Evolutionary conservation across 2,329 filamentous ascomycete genomes (phyloP), one percentile per base, ranked within the genome.

Genomic region (Claviceps arundinis): DNA sequence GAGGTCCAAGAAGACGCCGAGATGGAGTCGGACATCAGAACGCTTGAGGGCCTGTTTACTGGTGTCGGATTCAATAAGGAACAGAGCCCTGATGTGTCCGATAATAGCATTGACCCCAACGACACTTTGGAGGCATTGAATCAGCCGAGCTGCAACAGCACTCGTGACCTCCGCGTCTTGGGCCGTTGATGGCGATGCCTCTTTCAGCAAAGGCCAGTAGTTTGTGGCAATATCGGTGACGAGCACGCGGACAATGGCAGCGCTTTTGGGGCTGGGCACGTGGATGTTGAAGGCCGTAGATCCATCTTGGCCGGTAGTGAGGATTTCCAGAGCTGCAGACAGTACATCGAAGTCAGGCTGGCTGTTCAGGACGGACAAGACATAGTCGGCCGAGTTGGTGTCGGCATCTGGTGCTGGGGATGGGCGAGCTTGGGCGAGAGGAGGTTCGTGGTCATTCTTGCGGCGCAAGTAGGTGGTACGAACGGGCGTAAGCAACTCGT

Each of bases 21-120:
- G 56, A 52, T 76, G 73, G 24, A 77, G 65, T 4, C 62, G 55
- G 3, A 72, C 50, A 52, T 75, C 70, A 0, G 70, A 66, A 6
- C 70, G 63, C 54, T 70, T 72, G 0, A 65, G 47, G 24, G 65
- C 66, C 51, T 68, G 62, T 1, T 61, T 55, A 8, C 67, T 66
- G 0, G 65, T 57, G 50, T 71, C 77, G 13, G 68, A 68, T 55
- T 78, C 73, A 47, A 74, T 72, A 7, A 83, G 74, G 17, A 87
- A n/a, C 9, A 46, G 69, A 19, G 76, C 73, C 54, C 79, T 81
- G 34, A 95, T 69, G 50, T 84, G 80, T n/a, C 82, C 75, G 9
- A 89, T 65, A 30, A 90, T 63, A n/a, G 87, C 85, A 55, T 89
- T 91, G 37, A 95, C 66, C 0, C 89, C 90, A 2, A 84, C 76